Base-by-base conservation (phyloP, 805 yeast species). In the Debaryomyces hansenii region DNA sequence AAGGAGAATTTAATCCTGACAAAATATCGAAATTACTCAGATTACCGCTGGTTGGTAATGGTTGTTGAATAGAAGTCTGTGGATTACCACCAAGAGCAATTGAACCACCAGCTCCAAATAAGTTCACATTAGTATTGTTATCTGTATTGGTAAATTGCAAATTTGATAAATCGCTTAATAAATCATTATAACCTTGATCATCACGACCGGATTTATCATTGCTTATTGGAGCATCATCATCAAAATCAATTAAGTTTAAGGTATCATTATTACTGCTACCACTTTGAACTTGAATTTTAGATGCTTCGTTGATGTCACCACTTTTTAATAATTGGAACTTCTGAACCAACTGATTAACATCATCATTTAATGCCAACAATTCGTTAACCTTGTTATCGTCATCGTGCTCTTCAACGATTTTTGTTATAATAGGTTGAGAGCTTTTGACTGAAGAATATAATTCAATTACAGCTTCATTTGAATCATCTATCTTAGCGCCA, bases 341-440 rank as follows among this genome's bases (percentile, higher is more conserved):
- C 36, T 76, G 74, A 42, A 90, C 65, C 42, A 90, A 77, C 5
- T 79, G 73, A 61, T 88, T 85, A 51, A 91, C 84, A 45, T 78
- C 78, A 62, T 89, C 96, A 64, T 89, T 88, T 47, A 94, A 73
- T 31, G 72, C 74, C 43, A 88, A 72, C 44, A 94, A 69, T 48
- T 81, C 83, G 42, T 73, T 75, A 31, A 89, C 87, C 8, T 86
- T 78, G 28, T 72, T 78, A 37, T 72, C 82, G 58, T 84, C 87
- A 51, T 83, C 82, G 20, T 82, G 84, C 58, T 90, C 96, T 57
- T 82, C 85, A 50, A 89, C 82, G 56, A 94, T 86, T 56, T 84
- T 85, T 62, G 87, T 87, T 54, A 94, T 80, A 57, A 87, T 90
- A 35, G 97, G 96, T 60, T 85, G 90, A 27, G 97, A 83, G 40